A percentile compares a stretch with the other conserved stretches of the same genome.
phyloP scores from a whole-genome alignment of 352 stramenopile genomes.

The Phytophthora pisi region DNA sequence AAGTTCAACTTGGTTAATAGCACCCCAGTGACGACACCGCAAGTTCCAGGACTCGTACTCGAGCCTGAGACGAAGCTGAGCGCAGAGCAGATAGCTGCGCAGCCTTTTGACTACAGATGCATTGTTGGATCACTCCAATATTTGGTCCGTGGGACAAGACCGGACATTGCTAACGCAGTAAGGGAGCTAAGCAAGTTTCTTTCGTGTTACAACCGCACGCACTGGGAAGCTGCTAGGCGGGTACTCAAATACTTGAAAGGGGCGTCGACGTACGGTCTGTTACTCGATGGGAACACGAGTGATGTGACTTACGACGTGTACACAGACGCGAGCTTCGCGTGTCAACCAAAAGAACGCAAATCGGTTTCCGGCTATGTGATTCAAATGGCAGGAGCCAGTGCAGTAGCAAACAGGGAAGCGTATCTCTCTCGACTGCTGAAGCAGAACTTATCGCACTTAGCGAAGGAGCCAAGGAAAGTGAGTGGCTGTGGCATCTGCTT shows the following conservation, averaged over 20 bases:
- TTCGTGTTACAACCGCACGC: conserved; percentile 38
- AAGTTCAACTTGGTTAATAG: background rate
- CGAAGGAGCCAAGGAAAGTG: no score
- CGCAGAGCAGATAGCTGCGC: conserved; percentile 21
- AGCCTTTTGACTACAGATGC: conserved; percentile 26
- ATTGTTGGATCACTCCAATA: conserved; percentile 35
- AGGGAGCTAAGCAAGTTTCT: conserved; percentile 34
- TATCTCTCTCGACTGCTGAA: conserved; percentile 21
- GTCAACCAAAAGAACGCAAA: no score
- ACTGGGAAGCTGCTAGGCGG: conserved; percentile 27
- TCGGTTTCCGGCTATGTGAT: no score
- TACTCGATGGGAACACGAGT: conserved; percentile 6
- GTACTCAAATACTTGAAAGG: conserved; percentile 31
- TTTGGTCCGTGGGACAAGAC: conserved; percentile 28
- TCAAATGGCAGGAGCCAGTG: background rate
- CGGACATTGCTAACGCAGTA: conserved; percentile 40
- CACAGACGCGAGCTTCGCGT: conserved; percentile 8
- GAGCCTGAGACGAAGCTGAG: conserved; percentile 27
- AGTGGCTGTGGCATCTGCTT: no score
- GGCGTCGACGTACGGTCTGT: conserved; percentile 18
- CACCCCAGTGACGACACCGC: conserved; percentile 6
- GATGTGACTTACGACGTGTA: conserved; percentile 17
- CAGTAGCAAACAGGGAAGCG: conserved; percentile 11
- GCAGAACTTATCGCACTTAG: conserved; percentile 13
- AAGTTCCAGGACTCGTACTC: conserved; percentile 11